These are phyloP conservation scores for Datura wrightii DNA, from an alignment of 257 asterid species.

Conservation along the genomic window DNA sequence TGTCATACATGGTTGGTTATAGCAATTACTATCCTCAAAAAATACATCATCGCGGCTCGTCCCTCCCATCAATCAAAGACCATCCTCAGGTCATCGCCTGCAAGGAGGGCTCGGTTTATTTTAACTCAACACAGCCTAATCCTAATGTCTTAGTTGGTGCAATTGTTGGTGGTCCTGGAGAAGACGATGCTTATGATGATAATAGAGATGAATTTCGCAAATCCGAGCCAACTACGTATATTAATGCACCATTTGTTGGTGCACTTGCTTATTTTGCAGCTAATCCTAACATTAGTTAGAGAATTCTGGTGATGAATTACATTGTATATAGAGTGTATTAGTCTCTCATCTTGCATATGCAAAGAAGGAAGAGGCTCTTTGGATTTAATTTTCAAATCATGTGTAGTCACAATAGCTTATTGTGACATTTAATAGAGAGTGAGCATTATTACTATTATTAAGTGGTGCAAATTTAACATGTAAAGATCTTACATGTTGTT, in stretches of 20 bases:
- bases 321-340: neutral
- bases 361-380: conserved; percentile 69
- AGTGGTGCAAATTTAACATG: conserved; percentile 16
- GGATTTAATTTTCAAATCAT: conserved; percentile 21
- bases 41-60: conserved; percentile 92
- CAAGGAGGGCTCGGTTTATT: conserved; percentile 73
- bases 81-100: conserved; percentile 70
- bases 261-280: conserved; percentile 81
- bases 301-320: neutral
- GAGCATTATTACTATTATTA: neutral
- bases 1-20: conserved; percentile 98
- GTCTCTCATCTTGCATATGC: conserved; percentile 80
- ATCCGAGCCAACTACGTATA: conserved; percentile 94
- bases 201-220: conserved; percentile 63
- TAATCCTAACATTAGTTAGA: conserved; percentile 52
- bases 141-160: conserved; percentile 90
- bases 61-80: conserved; percentile 69
- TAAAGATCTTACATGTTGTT: neutral
- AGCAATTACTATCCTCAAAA: conserved; percentile 66
- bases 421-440: conserved; percentile 17
- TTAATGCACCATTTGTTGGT: conserved; percentile 95
- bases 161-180: conserved; percentile 90
- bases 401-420: conserved; percentile 43
- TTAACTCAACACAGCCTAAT: conserved; percentile 78
- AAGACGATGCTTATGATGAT: conserved; percentile 74